These are phyloP conservation scores for Xylaria sp. DNA, from an alignment of 2,329 filamentous ascomycete species.

Conservation along the genomic window DNA sequence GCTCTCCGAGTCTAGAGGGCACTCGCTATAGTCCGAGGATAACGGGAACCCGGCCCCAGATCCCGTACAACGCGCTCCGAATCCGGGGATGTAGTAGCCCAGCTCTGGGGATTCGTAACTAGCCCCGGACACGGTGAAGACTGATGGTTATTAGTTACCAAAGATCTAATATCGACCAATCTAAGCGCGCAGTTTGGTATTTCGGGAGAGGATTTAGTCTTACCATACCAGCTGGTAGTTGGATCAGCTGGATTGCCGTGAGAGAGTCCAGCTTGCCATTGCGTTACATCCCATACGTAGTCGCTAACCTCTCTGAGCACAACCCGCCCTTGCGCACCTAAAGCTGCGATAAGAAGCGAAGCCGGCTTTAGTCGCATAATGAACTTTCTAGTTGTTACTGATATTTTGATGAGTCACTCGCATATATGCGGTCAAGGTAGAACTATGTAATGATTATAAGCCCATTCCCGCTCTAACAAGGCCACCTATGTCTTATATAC, in stretches of 20 bases:
- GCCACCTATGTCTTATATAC: background rate
- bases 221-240: constrained; percentile 36
- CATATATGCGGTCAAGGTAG: background rate
- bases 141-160: constrained; percentile 19
- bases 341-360: constrained; percentile 16
- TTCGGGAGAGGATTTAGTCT: background rate
- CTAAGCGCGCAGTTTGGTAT: background rate
- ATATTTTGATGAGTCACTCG: background rate
- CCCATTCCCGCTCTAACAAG: background rate
- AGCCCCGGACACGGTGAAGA: constrained; percentile 26
- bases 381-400: background rate
- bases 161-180: background rate
- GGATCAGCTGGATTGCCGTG: constrained; percentile 34
- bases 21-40: constrained; percentile 30
- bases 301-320: background rate
- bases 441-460: background rate
- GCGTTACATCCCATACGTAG: constrained; percentile 31
- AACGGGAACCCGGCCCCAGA: constrained; percentile 27
- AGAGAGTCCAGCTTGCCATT: constrained; percentile 35
- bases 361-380: constrained; percentile 19
- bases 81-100: constrained; percentile 28
- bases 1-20: constrained; percentile 7
- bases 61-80: constrained; percentile 27
- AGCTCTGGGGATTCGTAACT: constrained; percentile 4
- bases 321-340: constrained; percentile 5